Conservation (phyloP, 108 stramenopile genomes). For the Fistulifera solaris region DNA sequence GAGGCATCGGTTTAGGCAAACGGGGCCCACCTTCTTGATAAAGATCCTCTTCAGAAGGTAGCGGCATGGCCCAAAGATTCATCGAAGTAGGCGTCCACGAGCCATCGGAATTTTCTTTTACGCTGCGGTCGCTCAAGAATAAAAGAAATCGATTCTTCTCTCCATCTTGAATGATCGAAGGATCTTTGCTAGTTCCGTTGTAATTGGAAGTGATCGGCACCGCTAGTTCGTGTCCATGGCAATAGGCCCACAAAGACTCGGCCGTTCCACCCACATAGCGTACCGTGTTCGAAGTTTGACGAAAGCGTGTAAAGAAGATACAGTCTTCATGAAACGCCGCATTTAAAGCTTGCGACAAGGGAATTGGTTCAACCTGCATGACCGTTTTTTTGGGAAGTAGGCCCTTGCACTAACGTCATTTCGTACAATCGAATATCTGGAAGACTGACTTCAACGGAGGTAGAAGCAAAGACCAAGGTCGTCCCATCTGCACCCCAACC, state of each 20-base stretch:
- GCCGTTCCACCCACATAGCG: conserved; percentile 64
- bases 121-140: conserved; percentile 50
- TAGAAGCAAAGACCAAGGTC: conserved; percentile 36
- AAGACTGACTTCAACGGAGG: conserved; percentile 33
- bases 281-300: conserved; percentile 40
- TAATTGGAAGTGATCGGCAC: conserved; percentile 26
- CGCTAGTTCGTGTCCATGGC: conserved; percentile 26
- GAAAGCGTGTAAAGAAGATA: conserved; percentile 51
- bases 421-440: conserved; percentile 50
- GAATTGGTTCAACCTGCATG: conserved; percentile 35
- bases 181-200: conserved; percentile 53
- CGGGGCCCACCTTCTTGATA: not conserved
- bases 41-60: conserved; percentile 17
- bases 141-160: conserved; percentile 20
- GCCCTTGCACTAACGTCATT: conserved; percentile 16
- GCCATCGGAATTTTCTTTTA: not conserved
- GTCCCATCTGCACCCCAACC: conserved; percentile 34
- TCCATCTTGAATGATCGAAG: conserved; percentile 23
- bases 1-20: conserved; percentile 15
- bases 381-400: not conserved
- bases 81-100: conserved; percentile 39
- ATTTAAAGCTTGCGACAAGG: conserved; percentile 54
- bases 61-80: conserved; percentile 53
- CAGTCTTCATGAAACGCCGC: conserved; percentile 32
- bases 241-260: conserved; percentile 54